Evolutionary conservation across 306 rosid genomes (phyloP).

Genomic region (Quercus glauca): DNA sequence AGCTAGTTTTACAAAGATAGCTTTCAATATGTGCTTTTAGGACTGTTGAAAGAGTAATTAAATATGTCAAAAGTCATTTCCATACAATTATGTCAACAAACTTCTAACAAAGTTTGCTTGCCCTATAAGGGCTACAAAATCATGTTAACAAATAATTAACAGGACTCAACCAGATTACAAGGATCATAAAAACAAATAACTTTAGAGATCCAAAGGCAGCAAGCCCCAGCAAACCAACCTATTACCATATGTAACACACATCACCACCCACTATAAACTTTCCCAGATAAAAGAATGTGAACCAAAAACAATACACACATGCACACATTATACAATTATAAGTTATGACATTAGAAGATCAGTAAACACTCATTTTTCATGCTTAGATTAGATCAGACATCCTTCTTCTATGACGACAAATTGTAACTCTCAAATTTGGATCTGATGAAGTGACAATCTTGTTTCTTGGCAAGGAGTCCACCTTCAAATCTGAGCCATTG

Average conservation of each 20-base stretch:
- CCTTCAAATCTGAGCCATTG: conserved; percentile 45
- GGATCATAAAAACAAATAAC: conserved; percentile 25
- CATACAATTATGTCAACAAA: neutral
- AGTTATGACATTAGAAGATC: neutral
- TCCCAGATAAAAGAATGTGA: conserved; percentile 11
- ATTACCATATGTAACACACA: neutral
- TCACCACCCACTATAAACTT: conserved; percentile 10
- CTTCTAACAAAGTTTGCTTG: neutral
- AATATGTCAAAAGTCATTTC: neutral
- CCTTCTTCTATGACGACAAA: conserved; percentile 72
- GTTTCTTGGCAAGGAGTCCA: conserved; percentile 34
- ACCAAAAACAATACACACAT: neutral
- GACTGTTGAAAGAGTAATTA: neutral
- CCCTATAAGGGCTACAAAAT: conserved; percentile 23
- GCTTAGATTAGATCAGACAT: conserved; percentile 68
- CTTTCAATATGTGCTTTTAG: neutral
- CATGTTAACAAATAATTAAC: conserved; percentile 18
- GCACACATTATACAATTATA: conserved; percentile 17
- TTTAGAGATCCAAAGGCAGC: conserved; percentile 30
- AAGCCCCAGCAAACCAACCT: conserved; percentile 21
- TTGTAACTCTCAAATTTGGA: conserved; percentile 48
- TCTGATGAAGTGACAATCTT: conserved; percentile 57
- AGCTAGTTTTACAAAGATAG: neutral
- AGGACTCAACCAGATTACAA: conserved; percentile 12
- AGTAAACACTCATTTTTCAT: conserved; percentile 14